Conservation (phyloP, 345 rosid species). For the Euphorbia tirucalli region DNA sequence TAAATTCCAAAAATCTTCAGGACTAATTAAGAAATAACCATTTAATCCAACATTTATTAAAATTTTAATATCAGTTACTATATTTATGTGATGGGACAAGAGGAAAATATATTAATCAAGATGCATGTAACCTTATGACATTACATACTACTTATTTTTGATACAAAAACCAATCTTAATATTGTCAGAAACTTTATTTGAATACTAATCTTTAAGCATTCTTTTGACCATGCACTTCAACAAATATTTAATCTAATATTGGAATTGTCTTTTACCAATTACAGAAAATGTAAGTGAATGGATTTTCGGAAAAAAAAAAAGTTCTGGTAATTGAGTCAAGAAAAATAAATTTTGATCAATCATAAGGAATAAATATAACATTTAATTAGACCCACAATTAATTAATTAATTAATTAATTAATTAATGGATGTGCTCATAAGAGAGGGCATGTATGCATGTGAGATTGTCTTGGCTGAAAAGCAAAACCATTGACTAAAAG, state of each 20-base stretch:
- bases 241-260: neutral
- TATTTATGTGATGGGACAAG: slow-evolving; percentile 28
- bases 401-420: too few species aligned
- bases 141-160: neutral
- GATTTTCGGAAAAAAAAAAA: too few species aligned
- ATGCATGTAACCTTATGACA: too few species aligned
- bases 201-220: neutral
- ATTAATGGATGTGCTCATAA: neutral
- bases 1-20: too few species aligned
- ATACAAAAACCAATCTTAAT: neutral
- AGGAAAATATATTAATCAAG: slow-evolving; percentile 9
- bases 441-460: neutral
- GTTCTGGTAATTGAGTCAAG: too few species aligned
- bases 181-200: neutral
- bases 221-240: neutral
- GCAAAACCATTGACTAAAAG: neutral
- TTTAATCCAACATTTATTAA: too few species aligned
- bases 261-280: too few species aligned
- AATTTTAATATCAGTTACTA: neutral
- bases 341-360: too few species aligned
- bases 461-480: neutral
- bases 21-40: too few species aligned
- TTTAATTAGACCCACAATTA: too few species aligned
- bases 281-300: too few species aligned
- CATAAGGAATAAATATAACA: too few species aligned